These are phyloP conservation scores for Nigrospora osmanthi DNA, from an alignment of 2,329 filamentous ascomycete genomes.

Conservation along the genomic window DNA sequence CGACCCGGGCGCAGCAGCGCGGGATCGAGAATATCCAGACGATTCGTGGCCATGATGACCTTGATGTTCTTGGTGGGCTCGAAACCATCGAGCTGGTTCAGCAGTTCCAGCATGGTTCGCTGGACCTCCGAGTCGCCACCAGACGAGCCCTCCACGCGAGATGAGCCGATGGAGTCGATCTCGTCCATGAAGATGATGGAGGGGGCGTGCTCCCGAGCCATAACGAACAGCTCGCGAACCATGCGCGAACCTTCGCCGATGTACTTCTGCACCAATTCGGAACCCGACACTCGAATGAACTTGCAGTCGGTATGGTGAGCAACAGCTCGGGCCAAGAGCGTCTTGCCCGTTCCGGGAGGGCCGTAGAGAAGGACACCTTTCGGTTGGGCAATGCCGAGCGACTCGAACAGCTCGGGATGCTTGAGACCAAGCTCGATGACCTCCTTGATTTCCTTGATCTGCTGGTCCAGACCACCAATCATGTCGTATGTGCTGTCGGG, in stretches of 20 bases:
- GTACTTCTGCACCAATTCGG: slow-evolving; percentile 97
- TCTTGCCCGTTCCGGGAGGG: slow-evolving; percentile 95
- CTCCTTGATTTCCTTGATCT: slow-evolving; percentile 99
- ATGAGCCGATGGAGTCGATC: slow-evolving; percentile 97
- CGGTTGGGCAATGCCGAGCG: slow-evolving; percentile 95
- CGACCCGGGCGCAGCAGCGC: slow-evolving; percentile 91
- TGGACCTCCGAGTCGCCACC: slow-evolving; percentile 97
- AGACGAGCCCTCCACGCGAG: slow-evolving; percentile 89
- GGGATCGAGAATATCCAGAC: slow-evolving; percentile 93
- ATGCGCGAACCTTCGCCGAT: slow-evolving; percentile 97
- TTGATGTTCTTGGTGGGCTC: slow-evolving; percentile 99
- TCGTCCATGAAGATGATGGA: slow-evolving; percentile 99
- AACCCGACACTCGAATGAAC: slow-evolving; percentile 95
- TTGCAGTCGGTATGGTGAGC: slow-evolving; percentile 99
- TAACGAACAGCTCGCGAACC: slow-evolving; percentile 98
- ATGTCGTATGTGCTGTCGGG: slow-evolving; percentile 99
- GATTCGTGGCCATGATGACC: slow-evolving; percentile 99
- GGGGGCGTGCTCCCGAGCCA: slow-evolving; percentile 95
- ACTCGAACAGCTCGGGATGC: slow-evolving; percentile 97
- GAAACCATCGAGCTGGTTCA: slow-evolving; percentile 98
- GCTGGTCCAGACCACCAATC: slow-evolving; percentile 97
- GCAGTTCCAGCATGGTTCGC: slow-evolving; percentile 94
- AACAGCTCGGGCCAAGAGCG: slow-evolving; percentile 85
- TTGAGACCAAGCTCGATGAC: slow-evolving; percentile 98
- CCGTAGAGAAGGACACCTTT: slow-evolving; percentile 97